A percentile compares a stretch with the other conserved stretches of the same genome.
These are phyloP conservation scores for Adansonia madagascariensis DNA, from an alignment of 441 rosid genomes.

Conservation along the genomic window DNA sequence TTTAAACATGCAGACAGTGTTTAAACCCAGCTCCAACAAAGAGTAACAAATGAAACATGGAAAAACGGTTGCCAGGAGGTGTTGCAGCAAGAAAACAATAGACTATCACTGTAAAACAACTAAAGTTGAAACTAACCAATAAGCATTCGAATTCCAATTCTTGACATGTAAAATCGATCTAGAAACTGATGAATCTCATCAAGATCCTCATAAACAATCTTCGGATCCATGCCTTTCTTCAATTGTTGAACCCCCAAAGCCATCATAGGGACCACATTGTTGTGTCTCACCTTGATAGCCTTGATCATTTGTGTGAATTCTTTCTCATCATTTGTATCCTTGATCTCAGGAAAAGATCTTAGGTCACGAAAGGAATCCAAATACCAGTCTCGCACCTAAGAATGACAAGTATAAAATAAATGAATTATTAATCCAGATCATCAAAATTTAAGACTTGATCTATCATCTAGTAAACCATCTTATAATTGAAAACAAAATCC, in stretches of 20 bases:
- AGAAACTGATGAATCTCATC: slow-evolving; percentile 91
- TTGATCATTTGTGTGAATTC: slow-evolving; percentile 89
- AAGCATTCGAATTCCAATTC: slow-evolving; percentile 97
- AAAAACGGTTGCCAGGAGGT: not conserved
- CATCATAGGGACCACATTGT: slow-evolving; percentile 96
- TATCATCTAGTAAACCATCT: slow-evolving; percentile 13
- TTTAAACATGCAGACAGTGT: slow-evolving; percentile 22
- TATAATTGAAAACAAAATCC: slow-evolving; percentile 12
- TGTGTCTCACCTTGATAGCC: slow-evolving; percentile 94
- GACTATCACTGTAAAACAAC: not conserved
- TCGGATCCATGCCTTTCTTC: slow-evolving; percentile 68
- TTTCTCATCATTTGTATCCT: slow-evolving; percentile 62
- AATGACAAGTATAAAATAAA: slow-evolving; percentile 21
- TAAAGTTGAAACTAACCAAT: slow-evolving; percentile 60
- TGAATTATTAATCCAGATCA: not conserved
- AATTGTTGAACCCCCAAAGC: slow-evolving; percentile 93
- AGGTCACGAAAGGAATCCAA: slow-evolving; percentile 90
- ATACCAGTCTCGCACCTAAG: slow-evolving; percentile 96
- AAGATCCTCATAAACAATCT: slow-evolving; percentile 58
- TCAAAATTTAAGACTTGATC: slow-evolving; percentile 1
- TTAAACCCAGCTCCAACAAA: slow-evolving; percentile 23
- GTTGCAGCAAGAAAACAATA: not conserved
- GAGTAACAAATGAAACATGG: slow-evolving; percentile 5
- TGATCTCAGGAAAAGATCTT: slow-evolving; percentile 82
- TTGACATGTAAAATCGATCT: slow-evolving; percentile 93